Evolutionary conservation across 225 moss, liverwort and hornwort genomes (phyloP).

Genomic region (Antitrichia curtipendula): DNA sequence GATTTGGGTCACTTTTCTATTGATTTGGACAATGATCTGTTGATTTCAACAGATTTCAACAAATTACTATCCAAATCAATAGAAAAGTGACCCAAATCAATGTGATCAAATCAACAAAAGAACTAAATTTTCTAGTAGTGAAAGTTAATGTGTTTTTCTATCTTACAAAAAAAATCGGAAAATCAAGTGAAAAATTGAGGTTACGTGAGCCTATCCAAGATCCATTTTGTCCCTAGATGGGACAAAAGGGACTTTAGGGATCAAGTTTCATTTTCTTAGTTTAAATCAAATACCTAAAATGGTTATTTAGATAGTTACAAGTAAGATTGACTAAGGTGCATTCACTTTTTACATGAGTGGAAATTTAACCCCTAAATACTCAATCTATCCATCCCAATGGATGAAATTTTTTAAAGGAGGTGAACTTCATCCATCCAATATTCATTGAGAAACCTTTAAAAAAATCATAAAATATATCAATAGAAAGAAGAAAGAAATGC

Average conservation of each 20-base stretch:
- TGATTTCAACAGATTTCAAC: no score
- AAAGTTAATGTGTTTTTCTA: background rate
- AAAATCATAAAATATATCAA: background rate
- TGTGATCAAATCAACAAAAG: no score
- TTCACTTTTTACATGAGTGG: background rate
- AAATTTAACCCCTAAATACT: fast-evolving
- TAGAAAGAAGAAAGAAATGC: background rate
- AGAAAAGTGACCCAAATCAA: no score
- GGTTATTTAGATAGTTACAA: background rate
- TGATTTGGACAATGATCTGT: no score
- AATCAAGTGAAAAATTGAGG: background rate
- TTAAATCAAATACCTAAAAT: background rate
- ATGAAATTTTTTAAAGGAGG: background rate
- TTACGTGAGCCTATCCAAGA: fast-evolving
- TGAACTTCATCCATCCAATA: background rate
- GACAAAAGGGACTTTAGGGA: fast-evolving
- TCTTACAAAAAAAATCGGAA: background rate
- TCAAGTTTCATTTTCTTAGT: background rate
- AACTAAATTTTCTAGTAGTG: no score
- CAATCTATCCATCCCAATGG: fast-evolving
- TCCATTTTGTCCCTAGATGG: fast-evolving
- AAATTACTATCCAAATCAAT: no score
- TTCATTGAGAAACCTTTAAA: background rate
- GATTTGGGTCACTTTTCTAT: no score
- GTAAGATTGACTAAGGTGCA: background rate